Conservation (phyloP, 192 early-diverging fungal genomes). For the Ramicandelaber brevisporus region DNA sequence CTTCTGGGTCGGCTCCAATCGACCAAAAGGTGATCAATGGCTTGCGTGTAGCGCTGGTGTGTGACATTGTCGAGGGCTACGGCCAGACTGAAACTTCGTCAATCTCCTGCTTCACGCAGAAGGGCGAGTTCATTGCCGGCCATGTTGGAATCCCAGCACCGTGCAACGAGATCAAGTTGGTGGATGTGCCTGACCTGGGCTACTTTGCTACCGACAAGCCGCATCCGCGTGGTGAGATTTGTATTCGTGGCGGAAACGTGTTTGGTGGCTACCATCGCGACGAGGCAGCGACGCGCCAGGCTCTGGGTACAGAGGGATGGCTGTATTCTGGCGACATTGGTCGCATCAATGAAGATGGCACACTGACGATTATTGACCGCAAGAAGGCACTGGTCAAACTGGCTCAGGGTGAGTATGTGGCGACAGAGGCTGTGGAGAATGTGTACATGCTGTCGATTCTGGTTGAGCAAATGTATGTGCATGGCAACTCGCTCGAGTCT, state of each 20-base stretch:
- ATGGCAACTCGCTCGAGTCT: slow-evolving; percentile 78
- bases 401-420: slow-evolving; percentile 82
- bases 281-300: slow-evolving; percentile 52
- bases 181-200: slow-evolving; percentile 52
- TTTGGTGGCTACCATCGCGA: slow-evolving; percentile 75
- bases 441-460: slow-evolving; percentile 45
- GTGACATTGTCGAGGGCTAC: slow-evolving; percentile 6
- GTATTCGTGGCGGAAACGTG: slow-evolving; percentile 44
- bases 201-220: slow-evolving; percentile 60
- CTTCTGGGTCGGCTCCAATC: slow-evolving; percentile 1
- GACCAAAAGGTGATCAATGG: slow-evolving; percentile 25
- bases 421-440: slow-evolving; percentile 78
- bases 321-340: slow-evolving; percentile 78
- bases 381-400: slow-evolving; percentile 72
- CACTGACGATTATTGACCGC: slow-evolving; percentile 65
- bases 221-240: slow-evolving; percentile 78
- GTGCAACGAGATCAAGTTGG: slow-evolving; percentile 7
- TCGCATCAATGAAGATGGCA: slow-evolving; percentile 44
- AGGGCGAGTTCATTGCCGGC: slow-evolving; percentile 2
- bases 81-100: slow-evolving; percentile 9
- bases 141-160: slow-evolving; percentile 11
- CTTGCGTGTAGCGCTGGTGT: slow-evolving; percentile 25
- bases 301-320: slow-evolving; percentile 64
- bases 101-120: slow-evolving; percentile 5
- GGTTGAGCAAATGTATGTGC: slow-evolving; percentile 73